phyloP scores from a whole-genome alignment of 1,284 basidiomycete species.

The Meira miltonrushii region DNA sequence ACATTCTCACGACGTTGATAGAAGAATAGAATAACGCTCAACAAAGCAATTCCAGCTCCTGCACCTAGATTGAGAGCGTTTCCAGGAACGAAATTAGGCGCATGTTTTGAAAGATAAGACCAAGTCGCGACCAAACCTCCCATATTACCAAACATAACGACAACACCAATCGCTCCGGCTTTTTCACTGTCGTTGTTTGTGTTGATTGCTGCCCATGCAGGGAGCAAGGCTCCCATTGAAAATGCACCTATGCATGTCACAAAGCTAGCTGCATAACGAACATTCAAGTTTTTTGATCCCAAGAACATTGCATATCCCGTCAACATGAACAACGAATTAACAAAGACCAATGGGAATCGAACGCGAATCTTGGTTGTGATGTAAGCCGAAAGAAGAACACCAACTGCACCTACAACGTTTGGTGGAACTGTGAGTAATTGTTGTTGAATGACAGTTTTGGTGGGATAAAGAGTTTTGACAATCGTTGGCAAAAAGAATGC shows the following conservation, averaged over 20 bases:
- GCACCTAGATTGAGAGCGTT: constrained; percentile 28
- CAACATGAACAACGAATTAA: constrained; percentile 43
- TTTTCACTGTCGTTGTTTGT: constrained; percentile 43
- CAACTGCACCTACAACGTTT: constrained; percentile 46
- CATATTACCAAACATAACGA: constrained; percentile 45
- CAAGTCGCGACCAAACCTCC: constrained; percentile 48
- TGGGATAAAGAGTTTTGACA: constrained; percentile 52
- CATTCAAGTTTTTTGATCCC: constrained; percentile 24
- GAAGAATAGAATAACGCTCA: constrained; percentile 10
- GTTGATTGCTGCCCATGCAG: constrained; percentile 37
- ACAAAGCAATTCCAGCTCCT: constrained; percentile 17
- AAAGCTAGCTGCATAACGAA: constrained; percentile 45
- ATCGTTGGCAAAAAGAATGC: constrained; percentile 53
- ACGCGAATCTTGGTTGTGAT: constrained; percentile 47
- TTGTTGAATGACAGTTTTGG: constrained; percentile 39
- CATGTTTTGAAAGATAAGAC: constrained; percentile 31
- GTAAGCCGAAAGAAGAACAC: constrained; percentile 37
- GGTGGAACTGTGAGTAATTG: constrained; percentile 53
- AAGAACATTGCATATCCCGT: constrained; percentile 48
- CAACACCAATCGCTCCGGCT: constrained; percentile 39
- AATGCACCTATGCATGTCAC: constrained; percentile 47
- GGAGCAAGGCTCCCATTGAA: constrained; percentile 39
- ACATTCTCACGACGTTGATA: constrained; percentile 29
- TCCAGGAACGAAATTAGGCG: constrained; percentile 28
- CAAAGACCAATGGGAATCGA: constrained; percentile 40